phyloP scores from a whole-genome alignment of 495 filamentous ascomycete species.

The Penicillium waksmanii region DNA sequence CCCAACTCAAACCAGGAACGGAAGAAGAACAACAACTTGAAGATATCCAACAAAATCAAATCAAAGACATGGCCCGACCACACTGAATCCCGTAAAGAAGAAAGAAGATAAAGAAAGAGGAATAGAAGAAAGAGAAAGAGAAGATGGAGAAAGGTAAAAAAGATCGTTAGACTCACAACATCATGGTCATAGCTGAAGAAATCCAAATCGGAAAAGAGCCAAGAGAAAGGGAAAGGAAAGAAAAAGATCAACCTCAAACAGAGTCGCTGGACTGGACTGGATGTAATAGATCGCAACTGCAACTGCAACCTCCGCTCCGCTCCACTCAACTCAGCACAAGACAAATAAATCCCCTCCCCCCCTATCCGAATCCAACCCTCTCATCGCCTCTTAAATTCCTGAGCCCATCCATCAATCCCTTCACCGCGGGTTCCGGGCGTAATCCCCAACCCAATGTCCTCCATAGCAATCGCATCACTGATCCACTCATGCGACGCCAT shows the following conservation, averaged over 20 bases:
- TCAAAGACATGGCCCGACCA: background rate
- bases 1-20: no score
- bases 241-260: constrained; percentile 10
- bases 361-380: background rate
- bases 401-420: constrained; percentile 94
- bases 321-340: background rate
- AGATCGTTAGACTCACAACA: constrained; percentile 30
- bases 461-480: constrained; percentile 85
- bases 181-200: constrained; percentile 17
- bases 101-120: background rate
- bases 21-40: background rate
- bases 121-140: background rate
- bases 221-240: constrained; percentile 18
- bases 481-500: constrained; percentile 86
- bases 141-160: constrained; percentile 9
- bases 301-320: background rate
- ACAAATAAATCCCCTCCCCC: background rate
- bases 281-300: background rate
- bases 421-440: constrained; percentile 82
- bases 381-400: constrained; percentile 84
- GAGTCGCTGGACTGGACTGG: background rate
- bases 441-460: constrained; percentile 70
- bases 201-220: background rate
- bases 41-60: background rate
- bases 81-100: background rate